Base-by-base conservation (phyloP, 2,329 filamentous ascomycete genomes). In the Pseudogymnoascus destructans region DNA sequence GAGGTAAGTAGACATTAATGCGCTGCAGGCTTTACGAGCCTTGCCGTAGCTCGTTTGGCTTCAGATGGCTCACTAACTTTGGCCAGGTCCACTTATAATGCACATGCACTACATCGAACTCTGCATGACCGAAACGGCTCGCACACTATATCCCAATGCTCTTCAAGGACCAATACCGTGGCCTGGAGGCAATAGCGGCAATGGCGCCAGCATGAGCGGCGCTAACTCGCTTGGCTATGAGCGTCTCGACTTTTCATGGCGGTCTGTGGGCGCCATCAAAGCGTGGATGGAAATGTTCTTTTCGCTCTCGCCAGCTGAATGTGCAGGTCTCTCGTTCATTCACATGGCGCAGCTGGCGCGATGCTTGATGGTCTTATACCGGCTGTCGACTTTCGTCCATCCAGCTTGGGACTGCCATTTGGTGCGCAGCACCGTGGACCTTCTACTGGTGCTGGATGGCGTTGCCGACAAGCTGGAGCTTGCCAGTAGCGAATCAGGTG, bases 351-450 rank as follows among this genome's bases (percentile, higher is more conserved):
- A 73, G 49, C 66, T 73, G 46, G 64, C 70, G 19, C 66, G 66
- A 5, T 69, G 63, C 33, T 55, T 71, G 13, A 68, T 67, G 3
- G 61, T 71, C 1, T 63, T 74, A 40, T 70, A 72, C 49, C 64
- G 70, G 17, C 65, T 74, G 10, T 69, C 69, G 0, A 70, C 66
- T 4, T 67, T 73, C 5, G 60, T 66, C 13, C 69, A 73, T 58
- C 71, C 69, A 13, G 69, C 66, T 4, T 74, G 71, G 71, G 69
- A 74, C 61, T 64, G 64, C 23, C 62, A 67, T n/a, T 67, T 67
- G 21, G 69, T 71, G 38, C 67, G 66, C n/a, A 65, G 68, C 23
- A 67, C 60, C 4, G 64, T 73, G 1, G 59, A 69, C 56, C 60
- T 73, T 2, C 58, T 66, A n/a, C 61, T 62, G 6, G 63, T 67